A percentile compares a stretch with the other conserved stretches of the same genome.
Evolutionary conservation across 805 yeast species (phyloP).

Genomic region (Candida saitoana): DNA sequence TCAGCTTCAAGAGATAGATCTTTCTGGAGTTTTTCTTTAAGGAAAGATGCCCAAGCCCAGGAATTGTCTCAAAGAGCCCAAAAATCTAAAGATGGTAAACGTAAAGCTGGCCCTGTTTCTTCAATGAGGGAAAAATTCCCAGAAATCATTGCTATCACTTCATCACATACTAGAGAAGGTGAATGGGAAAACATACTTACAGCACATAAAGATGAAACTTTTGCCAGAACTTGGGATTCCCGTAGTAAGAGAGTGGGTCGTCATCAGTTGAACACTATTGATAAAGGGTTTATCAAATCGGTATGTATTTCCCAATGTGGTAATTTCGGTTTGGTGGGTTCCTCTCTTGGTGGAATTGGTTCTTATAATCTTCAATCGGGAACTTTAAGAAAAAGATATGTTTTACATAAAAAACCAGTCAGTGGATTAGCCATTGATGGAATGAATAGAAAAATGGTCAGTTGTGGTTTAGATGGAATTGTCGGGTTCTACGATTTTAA

Average conservation of each 20-base stretch:
- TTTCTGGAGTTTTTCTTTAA: slow-evolving; percentile 85
- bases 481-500: slow-evolving; percentile 85
- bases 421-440: slow-evolving; percentile 89
- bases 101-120: slow-evolving; percentile 53
- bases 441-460: slow-evolving; percentile 82
- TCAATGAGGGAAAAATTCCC: slow-evolving; percentile 68
- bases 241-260: slow-evolving; percentile 76
- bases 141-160: slow-evolving; percentile 66
- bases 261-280: slow-evolving; percentile 66
- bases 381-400: slow-evolving; percentile 62
- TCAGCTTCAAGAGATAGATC: slow-evolving; percentile 85
- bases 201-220: slow-evolving; percentile 75
- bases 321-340: slow-evolving; percentile 89
- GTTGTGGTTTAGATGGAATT: slow-evolving; percentile 84
- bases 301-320: slow-evolving; percentile 90
- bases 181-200: slow-evolving; percentile 94
- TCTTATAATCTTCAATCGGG: slow-evolving; percentile 93
- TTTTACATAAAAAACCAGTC: slow-evolving; percentile 70
- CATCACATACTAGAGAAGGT: slow-evolving; percentile 70
- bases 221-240: slow-evolving; percentile 90
- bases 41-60: slow-evolving; percentile 96
- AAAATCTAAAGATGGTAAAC: slow-evolving; percentile 25
- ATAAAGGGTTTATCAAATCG: slow-evolving; percentile 68
- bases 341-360: slow-evolving; percentile 78
- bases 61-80: slow-evolving; percentile 77